Evolutionary conservation across 106 monocot species (phyloP).

Genomic region (Dioscorea zingiberensis): DNA sequence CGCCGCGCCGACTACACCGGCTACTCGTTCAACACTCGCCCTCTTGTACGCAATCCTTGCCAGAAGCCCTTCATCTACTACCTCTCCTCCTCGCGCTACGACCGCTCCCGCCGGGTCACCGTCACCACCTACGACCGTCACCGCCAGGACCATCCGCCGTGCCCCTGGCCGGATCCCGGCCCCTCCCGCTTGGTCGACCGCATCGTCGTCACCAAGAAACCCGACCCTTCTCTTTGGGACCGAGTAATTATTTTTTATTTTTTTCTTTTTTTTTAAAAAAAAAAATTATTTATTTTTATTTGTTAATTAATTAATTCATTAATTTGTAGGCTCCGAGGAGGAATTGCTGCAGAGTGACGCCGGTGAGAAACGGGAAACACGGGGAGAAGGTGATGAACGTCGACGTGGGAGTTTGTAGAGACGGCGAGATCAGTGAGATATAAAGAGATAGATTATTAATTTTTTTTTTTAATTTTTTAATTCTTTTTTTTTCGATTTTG

Average conservation of each 20-base stretch:
- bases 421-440: background rate
- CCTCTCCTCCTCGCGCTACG: background rate
- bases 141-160: background rate
- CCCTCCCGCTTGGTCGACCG: background rate
- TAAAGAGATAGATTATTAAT: background rate
- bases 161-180: background rate
- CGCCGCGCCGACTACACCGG: background rate
- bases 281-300: background rate
- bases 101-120: background rate
- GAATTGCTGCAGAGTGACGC: constrained; percentile 1
- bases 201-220: constrained; percentile 1
- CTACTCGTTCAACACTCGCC: constrained; percentile 5
- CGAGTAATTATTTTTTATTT: background rate
- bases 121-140: background rate
- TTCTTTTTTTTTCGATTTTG: no score
- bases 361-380: background rate
- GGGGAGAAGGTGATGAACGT: background rate
- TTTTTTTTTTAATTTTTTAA: no score
- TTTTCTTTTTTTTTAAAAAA: no score
- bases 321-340: background rate
- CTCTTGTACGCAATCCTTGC: background rate
- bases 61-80: constrained; percentile 8
- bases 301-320: background rate
- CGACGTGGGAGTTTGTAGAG: background rate
- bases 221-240: constrained; percentile 3